These are phyloP conservation scores for Elongisporangium prolatum DNA, from an alignment of 352 stramenopile species.

Conservation along the genomic window DNA sequence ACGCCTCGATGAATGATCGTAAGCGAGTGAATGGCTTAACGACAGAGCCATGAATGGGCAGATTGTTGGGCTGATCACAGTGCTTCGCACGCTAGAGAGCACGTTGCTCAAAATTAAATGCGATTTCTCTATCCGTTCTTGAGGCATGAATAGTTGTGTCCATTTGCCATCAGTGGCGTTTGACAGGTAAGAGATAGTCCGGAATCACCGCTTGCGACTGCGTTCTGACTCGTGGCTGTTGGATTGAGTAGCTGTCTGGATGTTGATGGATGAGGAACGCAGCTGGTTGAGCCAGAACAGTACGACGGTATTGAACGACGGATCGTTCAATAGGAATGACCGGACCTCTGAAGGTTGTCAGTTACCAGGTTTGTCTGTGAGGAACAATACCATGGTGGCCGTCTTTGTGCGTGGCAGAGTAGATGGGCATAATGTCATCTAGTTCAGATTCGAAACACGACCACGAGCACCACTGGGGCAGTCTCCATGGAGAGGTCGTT, in stretches of 20 bases:
- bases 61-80: too few species aligned
- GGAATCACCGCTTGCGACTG: too few species aligned
- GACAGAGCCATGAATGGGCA: neutral
- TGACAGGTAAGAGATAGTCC: neutral
- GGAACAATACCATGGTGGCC: neutral
- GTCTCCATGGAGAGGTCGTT: neutral
- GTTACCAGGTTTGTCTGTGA: neutral
- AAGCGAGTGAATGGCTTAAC: neutral
- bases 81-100: neutral
- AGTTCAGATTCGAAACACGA: neutral
- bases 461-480: neutral
- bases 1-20: neutral
- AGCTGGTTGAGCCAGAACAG: too few species aligned
- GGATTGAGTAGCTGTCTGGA: neutral
- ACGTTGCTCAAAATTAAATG: neutral
- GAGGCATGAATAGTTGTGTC: too few species aligned
- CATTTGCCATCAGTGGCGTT: too few species aligned
- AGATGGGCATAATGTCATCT: neutral
- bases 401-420: neutral
- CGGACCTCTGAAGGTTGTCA: too few species aligned
- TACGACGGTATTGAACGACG: too few species aligned
- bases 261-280: too few species aligned
- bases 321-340: too few species aligned
- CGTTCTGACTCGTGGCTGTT: neutral
- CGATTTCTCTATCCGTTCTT: too few species aligned